Percentiles rank a stretch among this genome's conserved stretches.
Conservation (phyloP, 352 stramenopile species). For the Peronosclerospora sorghi region DNA sequence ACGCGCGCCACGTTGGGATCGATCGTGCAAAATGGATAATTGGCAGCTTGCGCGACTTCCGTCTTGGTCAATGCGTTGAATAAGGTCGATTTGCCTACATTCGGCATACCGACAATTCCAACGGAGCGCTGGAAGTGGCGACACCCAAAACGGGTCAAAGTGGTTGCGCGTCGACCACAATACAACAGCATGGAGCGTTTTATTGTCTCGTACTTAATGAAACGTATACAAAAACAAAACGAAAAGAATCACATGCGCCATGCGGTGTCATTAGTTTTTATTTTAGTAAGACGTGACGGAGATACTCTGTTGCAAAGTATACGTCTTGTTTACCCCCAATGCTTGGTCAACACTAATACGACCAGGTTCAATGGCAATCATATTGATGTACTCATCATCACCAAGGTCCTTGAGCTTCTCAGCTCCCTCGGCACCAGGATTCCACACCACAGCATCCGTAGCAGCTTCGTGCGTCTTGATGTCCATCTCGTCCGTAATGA, state of each 20-base stretch:
- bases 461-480: slow-evolving; percentile 9
- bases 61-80: slow-evolving; percentile 85
- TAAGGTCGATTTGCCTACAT: slow-evolving; percentile 83
- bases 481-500: slow-evolving; percentile 10
- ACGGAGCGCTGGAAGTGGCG: slow-evolving; percentile 71
- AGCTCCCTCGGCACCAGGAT: slow-evolving; percentile 88
- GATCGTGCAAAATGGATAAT: slow-evolving; percentile 87
- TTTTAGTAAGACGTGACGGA: slow-evolving; percentile 1
- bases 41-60: slow-evolving; percentile 72
- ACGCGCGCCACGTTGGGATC: slow-evolving; percentile 77
- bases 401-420: slow-evolving; percentile 89
- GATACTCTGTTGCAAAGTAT: slow-evolving; percentile 27
- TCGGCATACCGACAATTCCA: slow-evolving; percentile 83
- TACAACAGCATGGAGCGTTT: slow-evolving; percentile 7
- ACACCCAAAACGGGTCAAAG: slow-evolving; percentile 3
- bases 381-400: slow-evolving; percentile 89
- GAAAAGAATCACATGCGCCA: too few relatives aligned
- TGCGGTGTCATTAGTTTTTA: too few relatives aligned
- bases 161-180: slow-evolving; percentile 2
- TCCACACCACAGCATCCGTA: slow-evolving; percentile 86
- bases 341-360: slow-evolving; percentile 36
- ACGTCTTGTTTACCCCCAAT: slow-evolving; percentile 34
- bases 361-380: slow-evolving; percentile 88
- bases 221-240: too few relatives aligned
- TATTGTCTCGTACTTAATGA: too few relatives aligned